Evolutionary conservation across 306 rosid species (phyloP).

Genomic region (Vigna reflexopilosa): DNA sequence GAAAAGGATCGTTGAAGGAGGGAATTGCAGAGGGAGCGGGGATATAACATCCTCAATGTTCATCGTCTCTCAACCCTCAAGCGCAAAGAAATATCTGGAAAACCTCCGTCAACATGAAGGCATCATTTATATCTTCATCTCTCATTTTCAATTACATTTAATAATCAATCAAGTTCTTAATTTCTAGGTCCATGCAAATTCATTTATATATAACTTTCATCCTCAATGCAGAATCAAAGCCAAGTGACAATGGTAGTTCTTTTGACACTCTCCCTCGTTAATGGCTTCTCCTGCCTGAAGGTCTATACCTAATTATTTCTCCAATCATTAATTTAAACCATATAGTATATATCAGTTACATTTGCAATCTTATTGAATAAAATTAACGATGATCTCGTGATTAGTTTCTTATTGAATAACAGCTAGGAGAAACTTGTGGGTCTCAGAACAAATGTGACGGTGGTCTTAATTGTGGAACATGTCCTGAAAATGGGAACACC

Average conservation of each 20-base stretch:
- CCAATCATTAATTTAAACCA: background rate
- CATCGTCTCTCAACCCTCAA: slow-evolving; percentile 2
- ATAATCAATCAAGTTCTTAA: background rate
- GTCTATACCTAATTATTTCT: slow-evolving; percentile 36
- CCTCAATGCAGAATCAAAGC: slow-evolving; percentile 2
- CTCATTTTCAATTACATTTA: background rate
- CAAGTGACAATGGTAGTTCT: slow-evolving; percentile 43
- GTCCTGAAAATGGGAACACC: slow-evolving; percentile 76
- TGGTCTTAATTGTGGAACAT: slow-evolving; percentile 64
- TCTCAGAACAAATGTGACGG: slow-evolving; percentile 55
- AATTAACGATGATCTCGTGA: background rate
- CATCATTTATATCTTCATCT: slow-evolving; percentile 10
- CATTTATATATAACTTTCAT: background rate
- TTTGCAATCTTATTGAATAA: background rate
- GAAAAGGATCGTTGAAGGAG: background rate
- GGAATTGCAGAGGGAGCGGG: background rate
- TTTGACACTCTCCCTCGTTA: slow-evolving; percentile 51
- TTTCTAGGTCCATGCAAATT: background rate
- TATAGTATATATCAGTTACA: background rate
- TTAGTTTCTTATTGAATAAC: background rate
- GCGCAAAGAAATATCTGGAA: background rate
- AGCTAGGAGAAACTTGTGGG: slow-evolving; percentile 86
- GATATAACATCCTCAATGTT: background rate
- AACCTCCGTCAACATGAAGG: slow-evolving; percentile 36
- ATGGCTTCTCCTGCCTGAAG: slow-evolving; percentile 56